Evolutionary conservation across 1,284 basidiomycete genomes (phyloP), one percentile per base, ranked within the genome.

Genomic region (Rhodotorula glutinis): DNA sequence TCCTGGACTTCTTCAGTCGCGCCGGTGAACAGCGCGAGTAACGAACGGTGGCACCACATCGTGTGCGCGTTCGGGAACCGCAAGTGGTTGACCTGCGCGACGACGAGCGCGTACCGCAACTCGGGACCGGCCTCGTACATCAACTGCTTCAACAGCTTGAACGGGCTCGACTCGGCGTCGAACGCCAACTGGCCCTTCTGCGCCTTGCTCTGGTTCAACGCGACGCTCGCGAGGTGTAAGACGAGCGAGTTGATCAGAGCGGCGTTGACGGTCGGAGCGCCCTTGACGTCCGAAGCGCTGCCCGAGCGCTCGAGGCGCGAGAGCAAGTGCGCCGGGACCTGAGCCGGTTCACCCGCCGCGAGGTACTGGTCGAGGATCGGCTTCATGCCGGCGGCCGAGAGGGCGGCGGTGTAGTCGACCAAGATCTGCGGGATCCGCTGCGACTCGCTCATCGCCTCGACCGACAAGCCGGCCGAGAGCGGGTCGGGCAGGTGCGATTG

Each of bases 211-310:
- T 91, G 88, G 27, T 89, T 89, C 62, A 95, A 88, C 38, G 91
- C 89, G 21, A 89, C 89, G 17, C 92, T 88, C 51, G 93, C 93
- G 63, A 95, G 86, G 81, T 94, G 97, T 85, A 98, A 89, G 74
- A 98, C 92, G 71, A 97, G 82, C 23, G 92, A 88, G 78, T 97
- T 97, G 77, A 98, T 86, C 74, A 96, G 82, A 9, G 90, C 84
- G 53, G 92, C 80, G 79, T 96, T 93, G 84, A 94, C 95, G n/a
- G 74, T 71, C 53, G 82, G 81, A 72, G 92, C 88, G 9, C 82
- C 46, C 43, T 60, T 55, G 33, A 27, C 29, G n/a, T 30, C 54
- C 46, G 56, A 43, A n/a, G 46, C 25, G n/a, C 58, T 46, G n/a
- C 29, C 81, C 46, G 86, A 82, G 44, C 86, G 78, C 57, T 84